Base-by-base conservation (phyloP, 2,329 filamentous ascomycete species). In the Pseudocercospora macadamiae region DNA sequence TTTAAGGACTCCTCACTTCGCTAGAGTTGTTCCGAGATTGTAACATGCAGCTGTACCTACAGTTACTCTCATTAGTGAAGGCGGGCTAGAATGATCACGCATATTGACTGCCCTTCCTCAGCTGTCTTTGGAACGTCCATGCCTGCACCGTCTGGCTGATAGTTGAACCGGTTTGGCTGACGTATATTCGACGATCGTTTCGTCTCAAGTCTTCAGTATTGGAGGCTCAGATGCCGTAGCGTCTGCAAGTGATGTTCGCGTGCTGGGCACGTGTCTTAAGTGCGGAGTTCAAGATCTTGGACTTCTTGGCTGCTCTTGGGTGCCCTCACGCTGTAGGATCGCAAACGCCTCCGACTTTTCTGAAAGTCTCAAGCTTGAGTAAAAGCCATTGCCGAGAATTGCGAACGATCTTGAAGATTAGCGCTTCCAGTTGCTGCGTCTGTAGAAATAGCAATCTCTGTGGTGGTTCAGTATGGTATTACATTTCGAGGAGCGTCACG, bases 181-280 rank as follows among this genome's bases (percentile, higher is more conserved):
- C 16, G 23, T 42, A 16, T 3, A 42, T 19, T 42, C 16, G 6
- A 5, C 6, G 23, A 19, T 10, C 4, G 36, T 39, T 39, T 8
- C 39, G 14, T 18, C 18, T 3, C 21, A 21, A 28, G 16, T 28
- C 10, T 26, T 19, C 23, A 16, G 42, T 48, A 54, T 54, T 54
- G 49, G 37, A 57, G 55, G 55, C 55, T 57, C 55, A 57, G 45
- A n/a, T 26, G 10, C n/a, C 18, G 49, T 57, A 48, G 49, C 37
- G 39, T 45, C 34, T 12, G 21, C 19, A 18, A 28, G 54, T 56
- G 54, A 42, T 34, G 30, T 56, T 18, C 48, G 28, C 48, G 48
- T 49, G 55, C 55, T 57, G 47, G 55, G 55, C 55, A 45, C 48
- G 55, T 53, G 55, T 57, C 55, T 57, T 57, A 25, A 45, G 26